A percentile compares a stretch with the other conserved stretches of the same genome.
These are phyloP conservation scores for Candida ficus DNA, from an alignment of 805 yeast genomes.

Conservation along the genomic window DNA sequence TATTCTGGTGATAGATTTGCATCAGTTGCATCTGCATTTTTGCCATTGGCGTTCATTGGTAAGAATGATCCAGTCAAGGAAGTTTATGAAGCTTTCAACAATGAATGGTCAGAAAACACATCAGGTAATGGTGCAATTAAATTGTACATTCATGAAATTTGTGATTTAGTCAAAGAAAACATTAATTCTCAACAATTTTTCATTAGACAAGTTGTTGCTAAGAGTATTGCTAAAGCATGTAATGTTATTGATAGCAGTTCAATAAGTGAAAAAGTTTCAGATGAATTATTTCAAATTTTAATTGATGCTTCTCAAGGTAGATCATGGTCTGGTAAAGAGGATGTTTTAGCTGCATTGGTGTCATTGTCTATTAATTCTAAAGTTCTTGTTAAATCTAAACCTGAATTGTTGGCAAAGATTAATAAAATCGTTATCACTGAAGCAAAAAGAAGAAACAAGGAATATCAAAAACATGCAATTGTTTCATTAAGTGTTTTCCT, in stretches of 20 bases:
- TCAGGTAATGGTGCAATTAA: slow-evolving; percentile 69
- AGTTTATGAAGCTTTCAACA: slow-evolving; percentile 45
- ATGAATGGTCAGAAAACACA: slow-evolving; percentile 74
- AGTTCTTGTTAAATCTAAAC: slow-evolving; percentile 26
- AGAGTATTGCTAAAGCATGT: slow-evolving; percentile 56
- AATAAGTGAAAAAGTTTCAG: slow-evolving; percentile 20
- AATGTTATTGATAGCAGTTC: slow-evolving; percentile 34
- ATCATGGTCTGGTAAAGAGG: slow-evolving; percentile 86
- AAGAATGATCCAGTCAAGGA: slow-evolving; percentile 53
- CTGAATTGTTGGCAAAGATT: slow-evolving; percentile 32
- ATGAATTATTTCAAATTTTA: slow-evolving; percentile 44
- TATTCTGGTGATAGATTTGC: slow-evolving; percentile 67
- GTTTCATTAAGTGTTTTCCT: slow-evolving; percentile 48
- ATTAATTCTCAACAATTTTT: slow-evolving; percentile 55
- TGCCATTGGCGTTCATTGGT: slow-evolving; percentile 79
- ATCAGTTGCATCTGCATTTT: slow-evolving; percentile 52
- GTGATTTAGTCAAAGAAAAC: slow-evolving; percentile 42
- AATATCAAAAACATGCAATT: slow-evolving; percentile 55
- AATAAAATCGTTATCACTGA: slow-evolving; percentile 49
- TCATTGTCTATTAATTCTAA: slow-evolving; percentile 45
- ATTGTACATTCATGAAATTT: slow-evolving; percentile 66
- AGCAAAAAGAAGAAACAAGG: slow-evolving; percentile 58
- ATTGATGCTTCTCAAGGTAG: slow-evolving; percentile 66
- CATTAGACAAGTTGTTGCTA: slow-evolving; percentile 66
- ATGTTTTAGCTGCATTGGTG: slow-evolving; percentile 65